phyloP scores from a whole-genome alignment of 257 asterid genomes.

The Petrea volubilis region DNA sequence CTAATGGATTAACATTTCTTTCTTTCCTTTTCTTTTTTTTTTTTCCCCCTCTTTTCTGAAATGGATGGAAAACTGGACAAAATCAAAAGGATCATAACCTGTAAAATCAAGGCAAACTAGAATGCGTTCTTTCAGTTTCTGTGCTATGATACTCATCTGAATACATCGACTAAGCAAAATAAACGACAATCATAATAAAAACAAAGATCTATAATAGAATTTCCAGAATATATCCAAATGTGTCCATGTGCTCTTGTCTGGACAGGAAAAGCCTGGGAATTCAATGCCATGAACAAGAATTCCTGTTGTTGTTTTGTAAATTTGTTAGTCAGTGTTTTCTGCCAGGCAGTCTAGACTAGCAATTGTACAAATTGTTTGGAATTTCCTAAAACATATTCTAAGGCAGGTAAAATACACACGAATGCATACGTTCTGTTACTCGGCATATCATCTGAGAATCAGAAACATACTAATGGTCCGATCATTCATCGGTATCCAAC shows the following conservation, averaged over 20 bases:
- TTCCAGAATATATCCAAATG: neutral
- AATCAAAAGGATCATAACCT: neutral
- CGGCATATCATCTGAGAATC: neutral
- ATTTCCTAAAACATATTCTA: neutral
- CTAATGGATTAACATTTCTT: too few relatives aligned
- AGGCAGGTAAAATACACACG: neutral
- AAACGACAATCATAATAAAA: neutral
- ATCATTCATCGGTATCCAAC: neutral
- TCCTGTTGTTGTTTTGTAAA: neutral
- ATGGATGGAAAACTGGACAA: too few relatives aligned
- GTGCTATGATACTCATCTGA: neutral
- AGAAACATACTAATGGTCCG: too few relatives aligned
- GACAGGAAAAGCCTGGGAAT: neutral
- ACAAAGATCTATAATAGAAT: neutral
- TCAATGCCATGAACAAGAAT: neutral
- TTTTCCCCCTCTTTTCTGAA: too few relatives aligned
- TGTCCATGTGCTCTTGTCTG: slow-evolving; percentile 4
- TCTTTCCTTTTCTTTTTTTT: too few relatives aligned
- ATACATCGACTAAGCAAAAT: neutral
- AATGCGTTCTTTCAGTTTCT: neutral
- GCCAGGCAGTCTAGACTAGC: neutral
- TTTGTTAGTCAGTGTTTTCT: neutral
- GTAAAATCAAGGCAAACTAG: neutral
- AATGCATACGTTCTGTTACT: neutral
- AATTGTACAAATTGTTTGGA: neutral